These are phyloP conservation scores for Cladobotryum protrusum DNA, from an alignment of 2,329 filamentous ascomycete genomes.

Conservation along the genomic window DNA sequence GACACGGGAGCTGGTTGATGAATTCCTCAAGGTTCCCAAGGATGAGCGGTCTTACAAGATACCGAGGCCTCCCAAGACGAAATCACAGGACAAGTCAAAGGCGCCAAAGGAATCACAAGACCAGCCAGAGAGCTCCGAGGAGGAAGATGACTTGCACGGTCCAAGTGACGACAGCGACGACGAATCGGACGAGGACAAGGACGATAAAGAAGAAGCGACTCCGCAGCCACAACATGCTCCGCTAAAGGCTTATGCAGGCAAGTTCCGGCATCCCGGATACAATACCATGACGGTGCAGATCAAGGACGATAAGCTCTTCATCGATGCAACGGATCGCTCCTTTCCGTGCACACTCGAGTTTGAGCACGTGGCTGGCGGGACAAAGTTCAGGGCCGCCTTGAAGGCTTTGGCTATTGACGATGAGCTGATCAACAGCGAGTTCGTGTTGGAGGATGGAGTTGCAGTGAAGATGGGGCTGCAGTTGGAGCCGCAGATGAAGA, in stretches of 20 bases:
- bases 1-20: slow-evolving; percentile 16
- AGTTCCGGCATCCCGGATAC: slow-evolving; percentile 21
- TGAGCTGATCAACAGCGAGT: not conserved
- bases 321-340: slow-evolving; percentile 22
- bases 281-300: slow-evolving; percentile 16
- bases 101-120: slow-evolving; percentile 1
- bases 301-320: slow-evolving; percentile 14
- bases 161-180: not conserved
- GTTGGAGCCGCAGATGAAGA: slow-evolving; percentile 13
- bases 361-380: slow-evolving; percentile 13
- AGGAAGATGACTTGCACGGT: not conserved
- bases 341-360: slow-evolving; percentile 20
- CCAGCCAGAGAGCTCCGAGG: not conserved
- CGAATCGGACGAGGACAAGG: not conserved
- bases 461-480: slow-evolving; percentile 15
- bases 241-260: slow-evolving; percentile 14
- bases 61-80: not conserved
- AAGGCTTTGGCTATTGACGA: slow-evolving; percentile 10
- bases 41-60: not conserved
- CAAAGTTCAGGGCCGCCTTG: slow-evolving; percentile 13
- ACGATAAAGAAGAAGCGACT: not conserved
- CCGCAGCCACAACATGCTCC: not conserved
- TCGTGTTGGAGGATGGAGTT: slow-evolving; percentile 12
- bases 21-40: slow-evolving; percentile 5
- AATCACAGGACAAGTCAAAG: not conserved